A percentile compares a stretch with the other conserved stretches of the same genome.
These are phyloP conservation scores for Schizochytrium sp. DNA, from an alignment of 108 stramenopile species.

Conservation along the genomic window DNA sequence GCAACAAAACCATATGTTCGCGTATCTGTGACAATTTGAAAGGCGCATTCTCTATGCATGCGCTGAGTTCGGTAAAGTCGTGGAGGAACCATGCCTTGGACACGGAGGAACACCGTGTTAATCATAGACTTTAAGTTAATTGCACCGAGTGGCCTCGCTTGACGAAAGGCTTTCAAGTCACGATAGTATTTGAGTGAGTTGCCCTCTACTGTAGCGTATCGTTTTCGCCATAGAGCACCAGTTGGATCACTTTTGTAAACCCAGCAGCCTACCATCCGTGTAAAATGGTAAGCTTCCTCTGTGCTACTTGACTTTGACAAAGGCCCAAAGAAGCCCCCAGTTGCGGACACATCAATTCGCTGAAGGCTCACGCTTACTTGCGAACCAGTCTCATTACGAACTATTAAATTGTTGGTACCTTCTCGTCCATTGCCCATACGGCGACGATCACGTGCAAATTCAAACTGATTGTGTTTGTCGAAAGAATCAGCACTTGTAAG, in stretches of 20 bases:
- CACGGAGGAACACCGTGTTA: neutral
- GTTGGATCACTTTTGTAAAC: constrained; percentile 48
- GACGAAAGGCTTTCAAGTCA: neutral
- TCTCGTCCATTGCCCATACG: neutral
- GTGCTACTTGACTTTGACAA: neutral
- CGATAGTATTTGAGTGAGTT: constrained; percentile 44
- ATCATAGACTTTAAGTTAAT: neutral
- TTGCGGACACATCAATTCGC: neutral
- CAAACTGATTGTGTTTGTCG: neutral
- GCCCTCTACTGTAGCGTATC: constrained; percentile 8
- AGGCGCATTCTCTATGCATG: constrained; percentile 43
- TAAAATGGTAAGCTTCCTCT: neutral
- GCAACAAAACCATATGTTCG: constrained; percentile 17
- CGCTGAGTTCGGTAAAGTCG: neutral
- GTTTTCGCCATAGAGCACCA: constrained; percentile 16
- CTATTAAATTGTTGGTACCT: neutral
- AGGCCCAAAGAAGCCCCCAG: constrained; percentile 12
- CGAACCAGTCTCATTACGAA: neutral
- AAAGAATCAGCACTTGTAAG: neutral
- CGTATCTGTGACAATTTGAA: constrained; percentile 20
- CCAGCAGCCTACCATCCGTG: constrained; percentile 27
- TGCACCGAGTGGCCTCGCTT: constrained; percentile 12
- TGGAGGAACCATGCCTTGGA: constrained; percentile 34
- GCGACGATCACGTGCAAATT: neutral
- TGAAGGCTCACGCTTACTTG: neutral